Conservation (phyloP, 805 yeast species). For the Teunomyces funiuensis region DNA sequence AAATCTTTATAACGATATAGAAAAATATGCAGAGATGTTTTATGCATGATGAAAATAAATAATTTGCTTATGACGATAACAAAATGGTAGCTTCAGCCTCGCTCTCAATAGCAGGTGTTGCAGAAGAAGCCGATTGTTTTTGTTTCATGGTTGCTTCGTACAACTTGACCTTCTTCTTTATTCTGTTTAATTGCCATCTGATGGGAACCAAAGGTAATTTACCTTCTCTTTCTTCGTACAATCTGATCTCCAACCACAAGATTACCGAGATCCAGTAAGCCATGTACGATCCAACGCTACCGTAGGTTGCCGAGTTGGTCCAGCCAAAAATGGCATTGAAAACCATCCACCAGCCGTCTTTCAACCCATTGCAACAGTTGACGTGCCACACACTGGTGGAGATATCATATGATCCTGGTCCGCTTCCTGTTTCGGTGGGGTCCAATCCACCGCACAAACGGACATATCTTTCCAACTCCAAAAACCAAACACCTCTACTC, state of each 20-base stretch:
- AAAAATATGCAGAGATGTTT: background rate
- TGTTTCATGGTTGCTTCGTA: conserved; percentile 12
- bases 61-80: conserved; percentile 6
- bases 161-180: conserved; percentile 25
- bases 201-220: conserved; percentile 38
- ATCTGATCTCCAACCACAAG: conserved; percentile 27
- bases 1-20: background rate
- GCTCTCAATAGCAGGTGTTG: background rate
- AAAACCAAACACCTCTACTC: conserved; percentile 45
- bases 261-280: conserved; percentile 39
- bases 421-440: conserved; percentile 44
- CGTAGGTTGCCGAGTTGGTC: conserved; percentile 48
- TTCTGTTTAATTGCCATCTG: conserved; percentile 39
- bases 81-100: conserved; percentile 10
- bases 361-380: conserved; percentile 45
- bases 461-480: conserved; percentile 41
- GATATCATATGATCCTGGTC: conserved; percentile 47
- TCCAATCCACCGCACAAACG: conserved; percentile 41
- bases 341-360: conserved; percentile 49
- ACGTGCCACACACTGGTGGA: conserved; percentile 45
- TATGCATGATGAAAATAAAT: background rate
- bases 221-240: conserved; percentile 40
- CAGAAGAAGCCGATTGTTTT: conserved; percentile 2
- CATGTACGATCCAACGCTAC: conserved; percentile 38
- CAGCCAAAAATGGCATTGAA: conserved; percentile 46